Evolutionary conservation across 1,284 basidiomycete genomes (phyloP).

Genomic region (Malassezia slooffiae): DNA sequence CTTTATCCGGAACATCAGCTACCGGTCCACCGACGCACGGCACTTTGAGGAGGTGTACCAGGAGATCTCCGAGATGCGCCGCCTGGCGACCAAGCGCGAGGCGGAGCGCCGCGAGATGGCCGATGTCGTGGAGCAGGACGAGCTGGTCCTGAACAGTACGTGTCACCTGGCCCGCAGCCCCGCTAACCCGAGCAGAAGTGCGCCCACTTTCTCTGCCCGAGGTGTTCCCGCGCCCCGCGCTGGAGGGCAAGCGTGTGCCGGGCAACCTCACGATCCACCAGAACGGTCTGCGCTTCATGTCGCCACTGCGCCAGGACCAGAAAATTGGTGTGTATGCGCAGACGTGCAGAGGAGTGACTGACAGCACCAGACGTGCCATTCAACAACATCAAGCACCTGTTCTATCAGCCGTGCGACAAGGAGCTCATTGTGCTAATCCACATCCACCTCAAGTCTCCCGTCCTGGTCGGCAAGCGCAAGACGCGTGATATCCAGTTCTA

Average conservation of each 20-base stretch:
- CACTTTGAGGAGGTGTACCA: slow-evolving; percentile 81
- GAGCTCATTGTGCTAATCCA: slow-evolving; percentile 92
- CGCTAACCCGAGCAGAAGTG: no score
- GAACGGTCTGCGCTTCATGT: slow-evolving; percentile 88
- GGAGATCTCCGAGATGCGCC: slow-evolving; percentile 89
- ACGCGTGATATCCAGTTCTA: slow-evolving; percentile 97
- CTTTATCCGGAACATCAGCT: slow-evolving; percentile 89
- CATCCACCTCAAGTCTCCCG: slow-evolving; percentile 84
- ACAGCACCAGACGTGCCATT: slow-evolving; percentile 58
- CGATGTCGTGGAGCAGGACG: slow-evolving; percentile 90
- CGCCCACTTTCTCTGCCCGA: slow-evolving; percentile 58
- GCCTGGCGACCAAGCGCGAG: slow-evolving; percentile 90
- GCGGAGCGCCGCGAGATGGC: slow-evolving; percentile 97
- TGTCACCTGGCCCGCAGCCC: no score
- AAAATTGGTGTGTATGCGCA: slow-evolving; percentile 28
- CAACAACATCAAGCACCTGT: slow-evolving; percentile 94
- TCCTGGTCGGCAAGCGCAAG: slow-evolving; percentile 98
- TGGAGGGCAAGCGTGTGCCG: slow-evolving; percentile 77
- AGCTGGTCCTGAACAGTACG: slow-evolving; percentile 72
- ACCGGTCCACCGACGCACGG: slow-evolving; percentile 75
- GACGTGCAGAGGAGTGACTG: background rate
- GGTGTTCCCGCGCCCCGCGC: slow-evolving; percentile 82
- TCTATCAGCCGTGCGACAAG: slow-evolving; percentile 97
- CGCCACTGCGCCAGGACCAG: slow-evolving; percentile 51
- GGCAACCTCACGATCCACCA: slow-evolving; percentile 96